A percentile compares a stretch with the other conserved stretches of the same genome.
Evolutionary conservation across 2,329 filamentous ascomycete species (phyloP).

Genomic region (Fonsecaea pedrosoi): DNA sequence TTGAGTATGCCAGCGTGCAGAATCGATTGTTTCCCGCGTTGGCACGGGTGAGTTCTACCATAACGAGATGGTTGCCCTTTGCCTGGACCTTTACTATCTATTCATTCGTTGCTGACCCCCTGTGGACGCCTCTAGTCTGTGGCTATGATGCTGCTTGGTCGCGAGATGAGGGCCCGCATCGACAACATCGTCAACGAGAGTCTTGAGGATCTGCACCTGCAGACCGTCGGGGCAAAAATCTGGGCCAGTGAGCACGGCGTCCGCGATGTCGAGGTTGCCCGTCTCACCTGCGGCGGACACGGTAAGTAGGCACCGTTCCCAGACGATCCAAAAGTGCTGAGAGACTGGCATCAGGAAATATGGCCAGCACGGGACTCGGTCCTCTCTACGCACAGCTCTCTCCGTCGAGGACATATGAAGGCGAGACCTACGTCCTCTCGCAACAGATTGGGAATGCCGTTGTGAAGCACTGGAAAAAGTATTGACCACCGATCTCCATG

Average conservation of each 20-base stretch:
- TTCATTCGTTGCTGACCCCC: background rate
- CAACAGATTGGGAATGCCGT: slow-evolving; percentile 23
- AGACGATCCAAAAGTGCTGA: background rate
- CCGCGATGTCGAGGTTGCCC: slow-evolving; percentile 35
- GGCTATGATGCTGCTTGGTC: slow-evolving; percentile 39
- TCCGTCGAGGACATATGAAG: slow-evolving; percentile 22
- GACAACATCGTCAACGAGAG: slow-evolving; percentile 33
- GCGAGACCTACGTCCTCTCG: slow-evolving; percentile 24
- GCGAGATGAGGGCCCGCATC: slow-evolving; percentile 35
- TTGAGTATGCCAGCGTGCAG: slow-evolving; percentile 39
- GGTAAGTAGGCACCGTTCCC: background rate
- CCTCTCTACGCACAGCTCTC: slow-evolving; percentile 21
- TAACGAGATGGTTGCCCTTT: background rate
- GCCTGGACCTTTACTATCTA: background rate
- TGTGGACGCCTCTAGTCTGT: slow-evolving; percentile 10
- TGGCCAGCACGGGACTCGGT: slow-evolving; percentile 14
- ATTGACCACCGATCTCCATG: background rate
- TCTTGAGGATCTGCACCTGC: slow-evolving; percentile 38
- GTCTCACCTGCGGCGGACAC: slow-evolving; percentile 37
- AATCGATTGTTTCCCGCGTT: slow-evolving; percentile 35
- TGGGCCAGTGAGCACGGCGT: slow-evolving; percentile 35
- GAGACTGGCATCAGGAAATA: slow-evolving; percentile 11
- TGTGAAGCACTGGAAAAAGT: slow-evolving; percentile 36
- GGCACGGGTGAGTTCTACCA: slow-evolving; percentile 27
- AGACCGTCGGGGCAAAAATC: slow-evolving; percentile 38